Percentiles rank a stretch among this genome's conserved stretches.
Conservation (phyloP, 2,329 filamentous ascomycete species). For the Atkinsonella texensis region DNA sequence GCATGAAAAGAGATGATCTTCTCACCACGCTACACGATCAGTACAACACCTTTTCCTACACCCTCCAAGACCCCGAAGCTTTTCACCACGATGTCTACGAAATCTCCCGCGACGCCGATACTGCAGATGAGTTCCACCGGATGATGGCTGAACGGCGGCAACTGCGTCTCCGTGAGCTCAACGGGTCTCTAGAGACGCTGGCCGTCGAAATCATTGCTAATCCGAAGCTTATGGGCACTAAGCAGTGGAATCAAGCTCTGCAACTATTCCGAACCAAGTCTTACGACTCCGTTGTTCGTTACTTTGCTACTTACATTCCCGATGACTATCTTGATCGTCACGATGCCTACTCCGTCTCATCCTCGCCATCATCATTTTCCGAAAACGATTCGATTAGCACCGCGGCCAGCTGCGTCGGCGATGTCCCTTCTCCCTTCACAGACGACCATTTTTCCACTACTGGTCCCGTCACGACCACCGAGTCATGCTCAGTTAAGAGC, state of each 20-base stretch:
- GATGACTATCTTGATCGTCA: slow-evolving; percentile 33
- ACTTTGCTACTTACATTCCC: slow-evolving; percentile 47
- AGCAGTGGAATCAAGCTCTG: slow-evolving; percentile 46
- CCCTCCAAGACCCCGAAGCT: slow-evolving; percentile 46
- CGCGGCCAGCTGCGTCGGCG: slow-evolving; percentile 27
- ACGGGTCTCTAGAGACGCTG: slow-evolving; percentile 42
- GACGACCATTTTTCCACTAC: slow-evolving; percentile 26
- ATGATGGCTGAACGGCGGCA: slow-evolving; percentile 41
- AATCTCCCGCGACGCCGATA: slow-evolving; percentile 38
- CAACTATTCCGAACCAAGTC: slow-evolving; percentile 48
- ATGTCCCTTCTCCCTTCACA: slow-evolving; percentile 24
- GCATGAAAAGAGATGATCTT: slow-evolving; percentile 47
- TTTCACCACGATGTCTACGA: slow-evolving; percentile 51
- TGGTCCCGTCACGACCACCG: slow-evolving; percentile 29
- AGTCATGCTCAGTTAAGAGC: slow-evolving; percentile 24
- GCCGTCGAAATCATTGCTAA: slow-evolving; percentile 51
- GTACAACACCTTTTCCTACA: slow-evolving; percentile 45
- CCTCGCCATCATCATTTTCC: slow-evolving; percentile 25
- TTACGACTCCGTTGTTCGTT: slow-evolving; percentile 47
- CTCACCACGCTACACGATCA: slow-evolving; percentile 45
- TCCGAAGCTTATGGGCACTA: slow-evolving; percentile 43
- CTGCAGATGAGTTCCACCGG: slow-evolving; percentile 41
- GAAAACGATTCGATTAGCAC: slow-evolving; percentile 26
- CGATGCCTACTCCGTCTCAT: slow-evolving; percentile 19
- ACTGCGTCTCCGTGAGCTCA: slow-evolving; percentile 41